phyloP scores from a whole-genome alignment of 495 filamentous ascomycete species.

The Aspergillus ellipticus region DNA sequence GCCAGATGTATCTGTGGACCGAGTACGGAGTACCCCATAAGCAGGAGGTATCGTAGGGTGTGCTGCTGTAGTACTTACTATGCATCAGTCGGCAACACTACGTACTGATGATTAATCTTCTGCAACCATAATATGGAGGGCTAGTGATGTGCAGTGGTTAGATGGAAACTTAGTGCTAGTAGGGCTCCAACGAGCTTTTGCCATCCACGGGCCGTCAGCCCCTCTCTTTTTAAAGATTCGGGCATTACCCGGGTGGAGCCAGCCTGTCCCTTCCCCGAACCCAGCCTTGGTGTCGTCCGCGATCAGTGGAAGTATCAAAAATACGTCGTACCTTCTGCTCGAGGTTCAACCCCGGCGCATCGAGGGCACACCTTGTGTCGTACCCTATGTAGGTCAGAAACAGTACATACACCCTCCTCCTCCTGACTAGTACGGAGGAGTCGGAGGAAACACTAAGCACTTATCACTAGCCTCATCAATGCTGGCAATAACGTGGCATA shows the following conservation, averaged over 20 bases:
- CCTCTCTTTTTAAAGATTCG: conserved; percentile 19
- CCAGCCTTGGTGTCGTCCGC: conserved; percentile 5
- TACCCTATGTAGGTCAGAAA: no score
- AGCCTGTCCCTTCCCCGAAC: conserved; percentile 14
- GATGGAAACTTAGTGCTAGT: no score
- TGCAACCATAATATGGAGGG: conserved; percentile 11
- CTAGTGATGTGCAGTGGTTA: not conserved
- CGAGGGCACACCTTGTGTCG: no score
- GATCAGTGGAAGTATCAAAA: not conserved
- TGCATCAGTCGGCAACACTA: not conserved
- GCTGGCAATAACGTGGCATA: no score
- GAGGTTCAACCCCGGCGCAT: no score
- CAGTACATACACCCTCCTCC: no score
- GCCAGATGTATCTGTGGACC: no score
- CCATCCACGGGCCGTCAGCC: conserved; percentile 25
- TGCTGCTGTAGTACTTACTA: not conserved
- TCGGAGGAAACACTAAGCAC: not conserved
- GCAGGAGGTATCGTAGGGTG: no score
- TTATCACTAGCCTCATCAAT: not conserved
- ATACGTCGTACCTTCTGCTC: no score
- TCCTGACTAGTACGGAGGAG: not conserved
- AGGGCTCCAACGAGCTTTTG: conserved; percentile 12
- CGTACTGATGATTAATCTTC: conserved; percentile 11
- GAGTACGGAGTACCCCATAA: no score
- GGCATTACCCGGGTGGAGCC: conserved; percentile 21